A percentile compares a stretch with the other conserved stretches of the same genome.
These are phyloP conservation scores for Pestalotiopsis sp. DNA, from an alignment of 2,329 filamentous ascomycete genomes.

Conservation along the genomic window DNA sequence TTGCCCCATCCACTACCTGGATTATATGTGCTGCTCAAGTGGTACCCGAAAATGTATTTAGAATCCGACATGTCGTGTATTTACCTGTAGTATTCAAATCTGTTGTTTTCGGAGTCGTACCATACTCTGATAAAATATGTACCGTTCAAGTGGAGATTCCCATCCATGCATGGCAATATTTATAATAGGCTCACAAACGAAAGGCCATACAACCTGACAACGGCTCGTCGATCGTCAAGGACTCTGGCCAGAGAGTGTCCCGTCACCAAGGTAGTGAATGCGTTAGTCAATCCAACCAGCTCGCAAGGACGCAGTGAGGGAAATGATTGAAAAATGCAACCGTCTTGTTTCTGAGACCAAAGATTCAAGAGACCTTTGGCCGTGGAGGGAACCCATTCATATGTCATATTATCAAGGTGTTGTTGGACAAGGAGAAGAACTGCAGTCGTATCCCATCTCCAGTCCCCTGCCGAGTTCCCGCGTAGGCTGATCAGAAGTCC, in stretches of 20 bases:
- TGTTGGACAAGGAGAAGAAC: not conserved
- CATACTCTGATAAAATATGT: not conserved
- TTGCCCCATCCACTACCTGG: too few species aligned
- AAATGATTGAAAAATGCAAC: not conserved
- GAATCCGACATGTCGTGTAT: too few species aligned
- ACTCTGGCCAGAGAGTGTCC: not conserved
- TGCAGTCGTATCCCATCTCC: not conserved
- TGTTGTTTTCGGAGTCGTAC: not conserved
- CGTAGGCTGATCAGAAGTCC: constrained; percentile 8
- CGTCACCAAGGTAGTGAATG: not conserved
- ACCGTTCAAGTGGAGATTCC: not conserved
- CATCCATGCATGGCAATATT: not conserved
- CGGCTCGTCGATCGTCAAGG: not conserved
- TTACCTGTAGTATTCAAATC: too few species aligned
- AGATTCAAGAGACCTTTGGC: not conserved
- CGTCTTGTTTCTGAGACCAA: not conserved
- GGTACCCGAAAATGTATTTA: too few species aligned
- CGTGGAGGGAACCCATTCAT: not conserved
- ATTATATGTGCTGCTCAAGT: too few species aligned
- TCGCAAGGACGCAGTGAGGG: not conserved
- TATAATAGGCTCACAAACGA: not conserved
- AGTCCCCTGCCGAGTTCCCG: not conserved
- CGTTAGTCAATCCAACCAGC: not conserved
- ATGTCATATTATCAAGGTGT: not conserved
- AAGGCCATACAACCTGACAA: not conserved